These are phyloP conservation scores for Scytalidium lignicola DNA, from an alignment of 2,329 filamentous ascomycete genomes.

Conservation along the genomic window DNA sequence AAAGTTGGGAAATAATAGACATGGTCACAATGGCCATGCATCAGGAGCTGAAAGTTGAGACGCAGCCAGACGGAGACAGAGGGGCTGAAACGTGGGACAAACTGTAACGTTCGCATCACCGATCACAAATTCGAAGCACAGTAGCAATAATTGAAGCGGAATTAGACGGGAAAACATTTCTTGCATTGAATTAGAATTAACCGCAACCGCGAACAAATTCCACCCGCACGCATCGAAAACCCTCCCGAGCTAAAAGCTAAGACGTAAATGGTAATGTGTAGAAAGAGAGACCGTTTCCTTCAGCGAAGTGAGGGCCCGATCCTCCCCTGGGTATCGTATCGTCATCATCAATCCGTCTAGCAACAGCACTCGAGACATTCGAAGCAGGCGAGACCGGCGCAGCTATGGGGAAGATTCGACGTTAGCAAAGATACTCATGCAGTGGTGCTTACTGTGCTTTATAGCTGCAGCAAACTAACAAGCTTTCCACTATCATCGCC, in stretches of 20 bases:
- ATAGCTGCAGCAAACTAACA: not conserved
- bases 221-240: not conserved
- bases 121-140: too few relatives aligned
- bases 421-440: not conserved
- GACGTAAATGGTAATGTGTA: not conserved
- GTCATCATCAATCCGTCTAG: conserved; percentile 9
- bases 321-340: not conserved
- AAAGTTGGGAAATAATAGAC: too few relatives aligned
- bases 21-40: too few relatives aligned
- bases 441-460: not conserved
- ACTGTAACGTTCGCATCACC: too few relatives aligned
- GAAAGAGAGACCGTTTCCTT: not conserved
- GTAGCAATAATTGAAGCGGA: too few relatives aligned
- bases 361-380: conserved; percentile 26
- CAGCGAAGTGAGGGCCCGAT: not conserved
- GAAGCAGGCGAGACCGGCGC: conserved; percentile 24
- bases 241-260: not conserved
- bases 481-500: not conserved
- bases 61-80: too few relatives aligned
- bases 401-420: conserved; percentile 12
- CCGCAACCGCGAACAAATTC: not conserved
- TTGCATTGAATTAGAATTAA: not conserved
- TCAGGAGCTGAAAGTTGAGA: too few relatives aligned
- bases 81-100: too few relatives aligned
- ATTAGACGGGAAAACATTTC: not conserved